Base-by-base conservation (phyloP, 495 filamentous ascomycete genomes). In the Astrocystis sublimbata region DNA sequence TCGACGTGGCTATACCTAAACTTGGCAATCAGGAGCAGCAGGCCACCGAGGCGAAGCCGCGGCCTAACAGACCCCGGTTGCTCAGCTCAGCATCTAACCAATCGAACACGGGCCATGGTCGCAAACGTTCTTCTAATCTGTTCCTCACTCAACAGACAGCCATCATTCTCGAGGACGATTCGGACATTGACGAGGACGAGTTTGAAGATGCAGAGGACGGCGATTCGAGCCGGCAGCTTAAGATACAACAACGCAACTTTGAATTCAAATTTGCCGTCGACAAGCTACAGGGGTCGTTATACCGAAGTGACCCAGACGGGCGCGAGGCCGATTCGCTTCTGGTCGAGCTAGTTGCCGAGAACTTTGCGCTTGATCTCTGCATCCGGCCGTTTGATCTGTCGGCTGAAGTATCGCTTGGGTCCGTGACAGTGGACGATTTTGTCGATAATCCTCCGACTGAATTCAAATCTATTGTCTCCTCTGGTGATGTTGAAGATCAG, bases 261-360 rank as follows among this genome's bases (percentile, higher is more conserved):
- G 92, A 98, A 69, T 90, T 98, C 78, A 94, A 92, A 65, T 98
- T 98, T 68, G 90, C 89, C 2, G 96, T 97, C 52, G 94, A 96
- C 61, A 89, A 88, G 61, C 82, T 98, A 17, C 91, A 93, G 75
- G 94, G 96, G 28, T 96, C 94, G 0, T 80, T 98, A 2, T 98
- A 89, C 72, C 86, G 88, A 23, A 89, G 92, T 55, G 92, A 98
- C 70, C 85, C 92, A 2, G 88, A 94, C 58, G 87, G 88, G 19
- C 84, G 83, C 57, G 84, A 85, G 51, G 84, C 85, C 9, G 94
- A 98, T 70, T 84, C 90, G 61, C 79, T 98, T 19, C 82, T 98
- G 7, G 93, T 93, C 12, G 92, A 97, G 66, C 78, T 98, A 31
- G 86, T 98, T 50, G 94, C 94, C 9, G 92, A 98, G 74, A 83